Evolutionary conservation across 345 rosid genomes (phyloP).

Genomic region (Citrus maxima): DNA sequence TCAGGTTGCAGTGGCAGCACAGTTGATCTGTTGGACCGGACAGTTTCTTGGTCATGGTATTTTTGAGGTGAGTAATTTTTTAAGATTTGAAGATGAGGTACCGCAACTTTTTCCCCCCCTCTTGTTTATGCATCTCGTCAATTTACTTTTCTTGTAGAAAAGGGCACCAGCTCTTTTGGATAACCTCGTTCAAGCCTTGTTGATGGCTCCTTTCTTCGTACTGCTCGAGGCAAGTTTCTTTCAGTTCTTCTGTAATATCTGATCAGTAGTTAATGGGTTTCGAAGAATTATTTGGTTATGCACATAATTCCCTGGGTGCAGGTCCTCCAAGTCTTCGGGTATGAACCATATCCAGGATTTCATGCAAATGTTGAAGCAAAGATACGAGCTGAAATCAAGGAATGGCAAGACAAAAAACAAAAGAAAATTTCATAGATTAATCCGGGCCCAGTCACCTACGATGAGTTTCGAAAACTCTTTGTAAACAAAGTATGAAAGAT

Average conservation of each 20-base stretch:
- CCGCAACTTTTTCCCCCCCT: neutral
- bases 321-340: slow-evolving; percentile 64
- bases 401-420: slow-evolving; percentile 46
- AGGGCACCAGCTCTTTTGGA: slow-evolving; percentile 88
- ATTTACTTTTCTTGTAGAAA: slow-evolving; percentile 38
- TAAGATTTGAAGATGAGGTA: neutral
- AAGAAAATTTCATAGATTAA: slow-evolving; percentile 31
- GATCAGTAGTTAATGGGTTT: neutral
- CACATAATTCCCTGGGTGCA: slow-evolving; percentile 17
- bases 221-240: slow-evolving; percentile 65
- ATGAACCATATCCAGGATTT: slow-evolving; percentile 88
- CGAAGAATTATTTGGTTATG: neutral
- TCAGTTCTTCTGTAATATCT: neutral
- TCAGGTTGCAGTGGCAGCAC: slow-evolving; percentile 70
- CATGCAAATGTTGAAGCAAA: slow-evolving; percentile 56
- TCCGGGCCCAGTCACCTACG: neutral
- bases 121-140: neutral
- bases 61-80: slow-evolving; percentile 58
- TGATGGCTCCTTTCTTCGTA: slow-evolving; percentile 94
- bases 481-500: neutral
- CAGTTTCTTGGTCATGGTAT: slow-evolving; percentile 86
- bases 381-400: slow-evolving; percentile 54
- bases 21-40: slow-evolving; percentile 72
- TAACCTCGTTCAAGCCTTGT: slow-evolving; percentile 72
- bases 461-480: neutral